Evolutionary conservation across 371 early-diverging fungal genomes (phyloP), one percentile per base, ranked within the genome.

Genomic region (Apophysomyces trapeziformis): DNA sequence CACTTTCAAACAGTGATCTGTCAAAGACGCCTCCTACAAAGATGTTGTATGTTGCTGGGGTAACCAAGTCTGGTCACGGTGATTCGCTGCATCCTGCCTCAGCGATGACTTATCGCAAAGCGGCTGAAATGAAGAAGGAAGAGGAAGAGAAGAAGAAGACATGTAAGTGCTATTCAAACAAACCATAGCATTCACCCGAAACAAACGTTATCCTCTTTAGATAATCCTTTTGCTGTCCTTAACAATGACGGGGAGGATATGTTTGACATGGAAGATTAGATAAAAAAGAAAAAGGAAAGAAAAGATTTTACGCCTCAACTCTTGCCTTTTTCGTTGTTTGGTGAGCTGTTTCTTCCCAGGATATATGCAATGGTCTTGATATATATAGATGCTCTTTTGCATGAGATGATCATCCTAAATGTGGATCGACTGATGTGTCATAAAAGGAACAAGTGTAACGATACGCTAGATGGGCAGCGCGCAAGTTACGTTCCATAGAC

Each of bases 1-100:
- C 85, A 58, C 82, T 90, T 35, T 81, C 87, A 61, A 87, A 86
- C 77, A 89, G 89, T 69, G 86, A 83, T 36, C 67, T 90, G 68
- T 79, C 88, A 5, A 85, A 85, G 67, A 80, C 86, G 7, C 87
- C 87, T 45, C 90, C 90, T 57, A 79, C 76, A 61, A 82, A 82
- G 66, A 76, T 90, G 79, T 81, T 80, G 5, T 85, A 78, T 68
- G 82, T 90, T 57, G 83, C 90, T 45, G 90, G 90, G 63, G 86
- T 90, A 14, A 88, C 90, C 57, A 79, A 73, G 66, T 68, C 79
- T 38, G 68, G 71, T 21, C 69, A 73, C 63, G 69, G 69, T 57
- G 68, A 75, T 36, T 38, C 57, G 14, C 12, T 26, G 47, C 62
- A 66, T 26, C 59, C 32, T 60, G 59, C 39, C 54, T 66, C 60